Conservation (phyloP, 306 rosid genomes). For the Morella rubra region DNA sequence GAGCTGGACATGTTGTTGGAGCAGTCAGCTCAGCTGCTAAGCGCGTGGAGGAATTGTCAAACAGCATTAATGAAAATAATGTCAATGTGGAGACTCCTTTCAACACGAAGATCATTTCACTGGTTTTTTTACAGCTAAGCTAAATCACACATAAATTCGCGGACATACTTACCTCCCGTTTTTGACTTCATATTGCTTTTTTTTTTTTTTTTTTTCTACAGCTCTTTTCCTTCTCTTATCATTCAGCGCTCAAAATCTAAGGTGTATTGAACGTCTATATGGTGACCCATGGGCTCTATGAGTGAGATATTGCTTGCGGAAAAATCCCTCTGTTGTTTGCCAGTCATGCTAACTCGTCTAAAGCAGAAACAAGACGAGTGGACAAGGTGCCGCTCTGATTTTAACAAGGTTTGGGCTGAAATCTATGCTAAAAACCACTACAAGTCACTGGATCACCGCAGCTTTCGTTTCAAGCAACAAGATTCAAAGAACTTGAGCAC, state of each 20-base stretch:
- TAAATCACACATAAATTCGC: not conserved
- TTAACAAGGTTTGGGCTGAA: slow-evolving; percentile 98
- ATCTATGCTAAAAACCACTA: slow-evolving; percentile 91
- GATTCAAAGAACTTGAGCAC: slow-evolving; percentile 93
- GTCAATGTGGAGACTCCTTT: slow-evolving; percentile 53
- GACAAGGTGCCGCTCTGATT: slow-evolving; percentile 87
- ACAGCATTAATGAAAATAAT: slow-evolving; percentile 61
- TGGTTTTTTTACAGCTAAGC: slow-evolving; percentile 50
- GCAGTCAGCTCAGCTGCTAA: slow-evolving; percentile 84
- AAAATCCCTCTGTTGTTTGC: slow-evolving; percentile 73
- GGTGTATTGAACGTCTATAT: slow-evolving; percentile 96
- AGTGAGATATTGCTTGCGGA: slow-evolving; percentile 90
- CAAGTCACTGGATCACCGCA: slow-evolving; percentile 97
- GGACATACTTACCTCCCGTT: slow-evolving; percentile 3
- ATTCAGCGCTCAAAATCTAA: slow-evolving; percentile 79
- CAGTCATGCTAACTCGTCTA: slow-evolving; percentile 84
- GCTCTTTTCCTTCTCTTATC: not conserved
- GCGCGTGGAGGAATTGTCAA: slow-evolving; percentile 80
- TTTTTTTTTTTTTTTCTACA: slow-evolving; percentile 18
- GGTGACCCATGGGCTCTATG: slow-evolving; percentile 99
- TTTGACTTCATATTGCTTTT: slow-evolving; percentile 5
- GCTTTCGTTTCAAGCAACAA: slow-evolving; percentile 99
- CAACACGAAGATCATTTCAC: slow-evolving; percentile 81
- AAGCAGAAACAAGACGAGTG: slow-evolving; percentile 99
- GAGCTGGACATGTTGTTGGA: slow-evolving; percentile 97